Conservation (phyloP, 441 rosid genomes). For the Raphanus hybrid region DNA sequence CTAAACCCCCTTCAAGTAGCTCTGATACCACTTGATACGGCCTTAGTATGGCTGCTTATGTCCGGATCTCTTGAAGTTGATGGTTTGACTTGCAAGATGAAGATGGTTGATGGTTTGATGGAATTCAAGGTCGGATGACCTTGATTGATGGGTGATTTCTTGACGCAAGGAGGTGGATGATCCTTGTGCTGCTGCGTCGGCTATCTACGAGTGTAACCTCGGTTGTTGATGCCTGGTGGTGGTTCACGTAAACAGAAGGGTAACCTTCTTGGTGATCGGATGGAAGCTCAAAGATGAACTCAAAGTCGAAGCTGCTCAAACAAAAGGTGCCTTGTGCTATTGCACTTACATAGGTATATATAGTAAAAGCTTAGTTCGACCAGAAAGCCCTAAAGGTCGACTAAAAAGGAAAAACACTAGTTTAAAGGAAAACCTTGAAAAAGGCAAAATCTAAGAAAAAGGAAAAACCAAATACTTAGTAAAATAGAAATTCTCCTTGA, state of each 20-base stretch:
- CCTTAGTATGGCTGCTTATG: background rate
- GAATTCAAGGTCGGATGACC: background rate
- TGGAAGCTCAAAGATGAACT: background rate
- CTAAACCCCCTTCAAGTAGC: too few relatives aligned
- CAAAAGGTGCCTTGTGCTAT: too few relatives aligned
- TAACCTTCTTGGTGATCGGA: background rate
- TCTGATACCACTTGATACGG: background rate
- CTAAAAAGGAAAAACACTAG: too few relatives aligned
- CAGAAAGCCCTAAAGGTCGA: too few relatives aligned
- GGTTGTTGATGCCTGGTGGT: background rate
- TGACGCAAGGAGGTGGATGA: background rate
- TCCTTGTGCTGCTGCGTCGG: background rate
- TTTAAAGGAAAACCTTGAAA: too few relatives aligned
- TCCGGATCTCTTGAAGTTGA: background rate
- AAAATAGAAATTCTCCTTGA: too few relatives aligned
- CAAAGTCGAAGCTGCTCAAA: background rate
- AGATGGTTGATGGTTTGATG: background rate
- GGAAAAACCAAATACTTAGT: too few relatives aligned
- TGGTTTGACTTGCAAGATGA: too few relatives aligned
- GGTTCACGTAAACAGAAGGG: background rate
- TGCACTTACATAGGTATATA: too few relatives aligned
- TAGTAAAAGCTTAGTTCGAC: too few relatives aligned
- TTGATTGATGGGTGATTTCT: background rate
- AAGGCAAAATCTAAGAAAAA: too few relatives aligned
- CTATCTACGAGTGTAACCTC: background rate